These are phyloP conservation scores for Cercospora sp. DNA, from an alignment of 2,329 filamentous ascomycete species.

Conservation along the genomic window DNA sequence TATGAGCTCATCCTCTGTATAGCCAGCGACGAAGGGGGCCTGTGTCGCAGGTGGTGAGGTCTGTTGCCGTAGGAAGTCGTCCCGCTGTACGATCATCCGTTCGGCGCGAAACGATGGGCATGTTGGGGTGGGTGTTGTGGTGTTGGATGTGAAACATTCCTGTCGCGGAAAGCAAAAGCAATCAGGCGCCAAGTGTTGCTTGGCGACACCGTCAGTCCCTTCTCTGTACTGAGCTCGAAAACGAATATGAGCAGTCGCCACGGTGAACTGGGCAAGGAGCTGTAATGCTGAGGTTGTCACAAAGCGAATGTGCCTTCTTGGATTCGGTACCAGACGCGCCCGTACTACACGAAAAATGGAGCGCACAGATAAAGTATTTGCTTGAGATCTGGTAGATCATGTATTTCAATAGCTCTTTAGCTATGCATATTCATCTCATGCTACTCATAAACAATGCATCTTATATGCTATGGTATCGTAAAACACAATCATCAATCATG, in stretches of 20 bases:
- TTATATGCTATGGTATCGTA: not conserved
- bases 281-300: no score
- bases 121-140: not conserved
- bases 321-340: not conserved
- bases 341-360: not conserved
- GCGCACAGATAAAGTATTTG: not conserved
- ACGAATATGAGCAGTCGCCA: no score
- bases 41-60: not conserved
- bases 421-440: not conserved
- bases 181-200: not conserved
- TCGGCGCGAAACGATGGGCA: not conserved
- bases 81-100: not conserved
- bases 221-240: no score
- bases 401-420: not conserved
- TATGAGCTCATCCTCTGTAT: not conserved
- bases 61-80: not conserved
- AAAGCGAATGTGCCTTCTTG: no score
- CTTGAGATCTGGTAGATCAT: not conserved
- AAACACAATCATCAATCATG: conserved; percentile 5
- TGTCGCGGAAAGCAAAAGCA: no score
- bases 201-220: not conserved
- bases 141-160: not conserved
- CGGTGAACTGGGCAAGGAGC: no score
- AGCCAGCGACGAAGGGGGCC: not conserved
- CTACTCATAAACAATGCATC: not conserved